Base-by-base conservation (phyloP, 169 alveolate species). In the Plasmodium gallinaceum region DNA sequence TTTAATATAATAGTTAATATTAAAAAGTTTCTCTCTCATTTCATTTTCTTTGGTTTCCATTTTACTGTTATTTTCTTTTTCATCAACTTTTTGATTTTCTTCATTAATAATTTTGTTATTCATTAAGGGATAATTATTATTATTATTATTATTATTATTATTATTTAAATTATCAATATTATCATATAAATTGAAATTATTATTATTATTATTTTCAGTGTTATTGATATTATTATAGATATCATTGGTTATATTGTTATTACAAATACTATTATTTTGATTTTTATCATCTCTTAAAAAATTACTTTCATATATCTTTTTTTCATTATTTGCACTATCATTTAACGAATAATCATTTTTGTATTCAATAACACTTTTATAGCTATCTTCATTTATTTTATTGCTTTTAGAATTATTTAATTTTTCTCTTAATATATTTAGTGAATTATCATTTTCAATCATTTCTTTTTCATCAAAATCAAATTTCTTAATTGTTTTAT, bases 1-100 rank as follows among this genome's bases (percentile, higher is more conserved):
- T 71, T 69, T 68, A 68, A 83, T 83, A 60, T 83, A 83, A 54
- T 83, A 83, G 68, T 83, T 83, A 16, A 83, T 83, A 61, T 83
- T 83, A 68, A 83, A 83, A 16, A 54, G 58, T 7, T 54, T 32
- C 37, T 68, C 71, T 16, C 65, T 57, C 60, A 75, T 18, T 75
- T 71, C 69, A 14, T 16, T 7, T 10, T 48, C 61, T 42, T 71
- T 46, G 32, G 37, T 7, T 57, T 0, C 9, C 0, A 16, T 16
- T 26, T 18, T 57, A 14, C 5, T 64, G 26, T 22, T 26, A 24
- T 64, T 37, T 12, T 64, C 51, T 5, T 64, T 22, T 26, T 37
- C 72, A 22, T 61, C 46, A 16, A n/a, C n/a, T n/a, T 64, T 26
- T 7, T 61, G 5, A 26, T 26, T 24, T 12, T 12, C 46, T 24